A percentile compares a stretch with the other conserved stretches of the same genome.
Conservation (phyloP, 441 rosid species). For the Pelargonium myrrhifolium region DNA sequence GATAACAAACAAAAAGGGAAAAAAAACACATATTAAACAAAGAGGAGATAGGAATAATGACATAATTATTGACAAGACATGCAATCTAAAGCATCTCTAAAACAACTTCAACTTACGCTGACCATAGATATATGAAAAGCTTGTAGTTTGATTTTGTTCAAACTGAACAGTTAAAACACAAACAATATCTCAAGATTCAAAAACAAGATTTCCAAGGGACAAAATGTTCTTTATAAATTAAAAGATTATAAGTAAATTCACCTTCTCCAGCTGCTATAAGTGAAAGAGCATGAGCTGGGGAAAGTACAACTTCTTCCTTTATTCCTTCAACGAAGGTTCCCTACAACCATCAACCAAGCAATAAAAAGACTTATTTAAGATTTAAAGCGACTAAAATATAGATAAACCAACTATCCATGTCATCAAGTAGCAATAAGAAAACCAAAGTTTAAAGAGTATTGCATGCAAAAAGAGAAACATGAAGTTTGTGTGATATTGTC, state of each 20-base stretch:
- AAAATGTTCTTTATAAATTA: neutral
- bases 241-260: constrained; percentile 18
- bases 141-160: neutral
- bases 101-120: constrained; percentile 15
- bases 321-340: constrained; percentile 98
- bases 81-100: constrained; percentile 11
- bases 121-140: neutral
- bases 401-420: neutral
- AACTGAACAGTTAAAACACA: neutral
- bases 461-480: constrained; percentile 1
- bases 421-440: neutral
- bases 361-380: constrained; percentile 2
- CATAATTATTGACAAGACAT: constrained; percentile 9
- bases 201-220: neutral
- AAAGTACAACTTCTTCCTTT: constrained; percentile 97
- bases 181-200: neutral
- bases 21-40: constrained; percentile 1
- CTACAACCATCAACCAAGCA: constrained; percentile 36
- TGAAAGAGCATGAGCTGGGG: constrained; percentile 98
- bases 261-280: constrained; percentile 99
- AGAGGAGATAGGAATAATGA: constrained; percentile 8
- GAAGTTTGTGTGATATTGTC: neutral
- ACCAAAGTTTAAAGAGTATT: neutral
- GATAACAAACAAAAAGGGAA: constrained; percentile 7
- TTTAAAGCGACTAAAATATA: neutral